Percentiles rank a stretch among this genome's conserved stretches.
Conservation (phyloP, 139 green algal genomes). For the Axilococcus clingmanii region DNA sequence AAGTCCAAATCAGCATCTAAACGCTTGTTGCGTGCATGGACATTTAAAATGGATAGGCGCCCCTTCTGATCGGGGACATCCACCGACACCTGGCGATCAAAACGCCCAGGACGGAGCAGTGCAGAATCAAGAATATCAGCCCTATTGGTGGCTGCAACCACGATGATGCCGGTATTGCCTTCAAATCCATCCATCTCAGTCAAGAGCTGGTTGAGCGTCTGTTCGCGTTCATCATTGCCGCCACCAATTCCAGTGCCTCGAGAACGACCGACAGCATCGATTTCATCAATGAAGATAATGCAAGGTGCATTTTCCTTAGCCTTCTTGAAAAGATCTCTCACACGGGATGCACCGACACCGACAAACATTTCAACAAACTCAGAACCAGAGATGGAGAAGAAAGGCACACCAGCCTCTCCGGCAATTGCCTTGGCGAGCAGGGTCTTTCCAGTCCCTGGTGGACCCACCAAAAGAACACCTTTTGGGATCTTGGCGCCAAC, state of each 20-base stretch:
- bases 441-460: constrained; percentile 95
- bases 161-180: constrained; percentile 97
- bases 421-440: constrained; percentile 97
- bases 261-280: constrained; percentile 93
- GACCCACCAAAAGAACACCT: constrained; percentile 91
- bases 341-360: constrained; percentile 88
- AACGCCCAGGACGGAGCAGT: constrained; percentile 94
- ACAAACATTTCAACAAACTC: constrained; percentile 99
- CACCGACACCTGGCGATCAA: constrained; percentile 91
- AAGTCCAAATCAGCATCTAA: constrained; percentile 91
- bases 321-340: constrained; percentile 98
- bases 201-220: constrained; percentile 98
- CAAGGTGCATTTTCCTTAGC: constrained; percentile 97
- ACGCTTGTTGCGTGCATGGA: constrained; percentile 93
- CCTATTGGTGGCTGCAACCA: constrained; percentile 95
- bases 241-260: constrained; percentile 89
- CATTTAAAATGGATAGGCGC: constrained; percentile 86
- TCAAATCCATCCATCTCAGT: constrained; percentile 97
- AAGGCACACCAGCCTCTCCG: constrained; percentile 91
- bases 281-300: constrained; percentile 99
- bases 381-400: constrained; percentile 97
- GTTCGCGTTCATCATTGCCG: constrained; percentile 98
- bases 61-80: constrained; percentile 95
- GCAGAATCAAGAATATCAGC: constrained; percentile 97
- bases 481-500: constrained; percentile 98